phyloP scores from a whole-genome alignment of 441 rosid species.

The Breynia disticha region DNA sequence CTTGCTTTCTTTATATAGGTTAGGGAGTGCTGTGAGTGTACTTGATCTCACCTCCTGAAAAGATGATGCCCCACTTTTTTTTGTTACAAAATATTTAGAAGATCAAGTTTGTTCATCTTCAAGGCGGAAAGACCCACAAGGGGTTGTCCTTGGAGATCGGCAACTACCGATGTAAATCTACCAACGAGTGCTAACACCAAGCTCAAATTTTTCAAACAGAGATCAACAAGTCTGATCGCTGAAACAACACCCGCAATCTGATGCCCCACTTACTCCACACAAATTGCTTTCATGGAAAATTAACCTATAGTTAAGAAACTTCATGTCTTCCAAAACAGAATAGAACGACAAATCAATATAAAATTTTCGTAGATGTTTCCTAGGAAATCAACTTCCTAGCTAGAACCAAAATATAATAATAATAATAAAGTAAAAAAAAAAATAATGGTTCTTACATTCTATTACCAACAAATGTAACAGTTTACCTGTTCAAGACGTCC shows the following conservation, averaged over 20 bases:
- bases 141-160: too few relatives aligned
- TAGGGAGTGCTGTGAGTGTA: background rate
- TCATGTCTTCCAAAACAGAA: conserved; percentile 9
- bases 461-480: conserved; percentile 16
- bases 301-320: background rate
- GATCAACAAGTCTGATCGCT: too few relatives aligned
- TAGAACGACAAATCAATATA: conserved; percentile 1
- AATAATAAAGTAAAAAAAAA: background rate
- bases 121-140: too few relatives aligned
- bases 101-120: too few relatives aligned
- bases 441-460: conserved; percentile 17
- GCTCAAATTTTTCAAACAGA: too few relatives aligned
- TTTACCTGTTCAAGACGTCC: conserved; percentile 21
- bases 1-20: too few relatives aligned
- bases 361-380: conserved; percentile 4
- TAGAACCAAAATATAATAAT: background rate
- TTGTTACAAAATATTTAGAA: too few relatives aligned
- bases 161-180: too few relatives aligned
- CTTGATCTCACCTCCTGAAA: conserved; percentile 7
- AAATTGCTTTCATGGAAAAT: conserved; percentile 1
- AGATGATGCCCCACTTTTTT: background rate
- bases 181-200: too few relatives aligned
- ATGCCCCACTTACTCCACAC: too few relatives aligned
- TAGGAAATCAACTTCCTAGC: background rate
- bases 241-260: too few relatives aligned